Percentiles rank a stretch among this genome's conserved stretches.
Evolutionary conservation across 148 eudicot species (phyloP).

Genomic region (Diospyros lotus): DNA sequence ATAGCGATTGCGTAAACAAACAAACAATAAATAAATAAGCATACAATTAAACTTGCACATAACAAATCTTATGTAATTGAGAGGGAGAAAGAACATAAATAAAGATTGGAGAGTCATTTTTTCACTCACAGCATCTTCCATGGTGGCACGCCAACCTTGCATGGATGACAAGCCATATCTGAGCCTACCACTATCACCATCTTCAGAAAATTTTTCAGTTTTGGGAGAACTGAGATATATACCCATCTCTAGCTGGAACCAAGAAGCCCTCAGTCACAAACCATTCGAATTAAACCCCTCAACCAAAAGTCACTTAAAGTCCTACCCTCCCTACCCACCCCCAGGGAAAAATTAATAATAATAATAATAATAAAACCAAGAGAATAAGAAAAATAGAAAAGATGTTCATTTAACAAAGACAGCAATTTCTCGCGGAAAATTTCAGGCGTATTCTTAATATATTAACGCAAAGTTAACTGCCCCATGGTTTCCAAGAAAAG

Average conservation of each 20-base stretch:
- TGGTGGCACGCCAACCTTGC: constrained; percentile 99
- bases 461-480: too few species aligned
- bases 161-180: constrained; percentile 86
- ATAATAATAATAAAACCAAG: too few species aligned
- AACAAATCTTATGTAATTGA: neutral
- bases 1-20: neutral
- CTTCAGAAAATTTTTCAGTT: constrained; percentile 92
- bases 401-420: too few species aligned
- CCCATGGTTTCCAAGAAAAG: too few species aligned
- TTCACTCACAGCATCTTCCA: constrained; percentile 98
- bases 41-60: neutral
- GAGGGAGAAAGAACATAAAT: neutral
- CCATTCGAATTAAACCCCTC: neutral
- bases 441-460: too few species aligned
- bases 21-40: neutral
- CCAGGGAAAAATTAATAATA: too few species aligned
- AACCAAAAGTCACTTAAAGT: too few species aligned
- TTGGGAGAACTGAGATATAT: constrained; percentile 90
- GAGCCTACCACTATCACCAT: constrained; percentile 69
- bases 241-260: constrained; percentile 68
- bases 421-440: too few species aligned
- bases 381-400: too few species aligned
- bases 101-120: neutral
- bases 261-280: constrained; percentile 11
- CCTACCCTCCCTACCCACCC: too few species aligned